These are phyloP conservation scores for Syncephalastrum contaminatum DNA, from an alignment of 371 early-diverging fungal genomes.

Conservation along the genomic window DNA sequence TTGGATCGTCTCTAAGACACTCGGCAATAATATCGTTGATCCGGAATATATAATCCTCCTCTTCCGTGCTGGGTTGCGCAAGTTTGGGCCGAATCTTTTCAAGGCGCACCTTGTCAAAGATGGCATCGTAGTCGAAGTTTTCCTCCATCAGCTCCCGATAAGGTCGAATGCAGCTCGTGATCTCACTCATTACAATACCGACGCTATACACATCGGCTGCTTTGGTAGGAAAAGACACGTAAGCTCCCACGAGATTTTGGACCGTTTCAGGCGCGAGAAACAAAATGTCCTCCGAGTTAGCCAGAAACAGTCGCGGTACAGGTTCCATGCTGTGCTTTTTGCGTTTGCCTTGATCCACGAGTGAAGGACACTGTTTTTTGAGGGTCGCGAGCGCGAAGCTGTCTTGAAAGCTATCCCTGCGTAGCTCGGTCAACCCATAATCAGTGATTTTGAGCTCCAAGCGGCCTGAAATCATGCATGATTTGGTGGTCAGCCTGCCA, in stretches of 20 bases:
- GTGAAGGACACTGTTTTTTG: too few species aligned
- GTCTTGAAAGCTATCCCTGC: background rate
- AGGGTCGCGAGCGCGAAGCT: background rate
- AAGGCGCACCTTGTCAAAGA: conserved; percentile 25
- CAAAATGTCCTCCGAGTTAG: conserved; percentile 22
- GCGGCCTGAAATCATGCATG: conserved; percentile 46
- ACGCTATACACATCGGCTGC: conserved; percentile 44
- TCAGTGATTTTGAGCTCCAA: conserved; percentile 55
- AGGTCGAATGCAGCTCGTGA: conserved; percentile 42
- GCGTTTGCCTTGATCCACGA: too few species aligned
- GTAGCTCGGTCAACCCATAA: conserved; percentile 34
- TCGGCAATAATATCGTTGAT: conserved; percentile 40
- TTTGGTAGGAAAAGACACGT: conserved; percentile 34
- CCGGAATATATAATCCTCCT: conserved; percentile 37
- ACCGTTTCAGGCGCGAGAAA: conserved; percentile 53
- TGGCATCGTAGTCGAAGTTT: conserved; percentile 13
- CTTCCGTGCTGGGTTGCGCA: conserved; percentile 18
- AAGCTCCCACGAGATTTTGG: conserved; percentile 16
- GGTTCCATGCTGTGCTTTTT: too few species aligned
- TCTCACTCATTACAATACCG: conserved; percentile 52
- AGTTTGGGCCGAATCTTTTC: conserved; percentile 27
- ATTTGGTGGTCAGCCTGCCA: conserved; percentile 43
- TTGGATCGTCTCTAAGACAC: conserved; percentile 31
- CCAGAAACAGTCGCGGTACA: background rate
- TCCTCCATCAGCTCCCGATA: conserved; percentile 21